Conservation (phyloP, 805 yeast genomes). For the Myxozyma sirexii region DNA sequence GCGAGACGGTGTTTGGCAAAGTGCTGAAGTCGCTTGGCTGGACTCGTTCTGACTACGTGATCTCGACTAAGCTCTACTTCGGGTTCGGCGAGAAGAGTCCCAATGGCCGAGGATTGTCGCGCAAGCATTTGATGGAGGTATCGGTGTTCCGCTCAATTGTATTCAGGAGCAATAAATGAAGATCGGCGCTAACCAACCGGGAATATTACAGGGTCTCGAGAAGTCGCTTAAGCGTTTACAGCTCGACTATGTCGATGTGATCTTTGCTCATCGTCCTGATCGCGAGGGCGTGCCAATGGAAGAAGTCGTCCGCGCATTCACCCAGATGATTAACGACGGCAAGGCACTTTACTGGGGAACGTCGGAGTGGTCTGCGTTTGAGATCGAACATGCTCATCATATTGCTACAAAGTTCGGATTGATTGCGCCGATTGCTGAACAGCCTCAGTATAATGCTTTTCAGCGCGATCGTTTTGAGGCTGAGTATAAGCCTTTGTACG, state of each 20-base stretch:
- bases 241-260: constrained; percentile 41
- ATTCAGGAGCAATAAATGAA: too few relatives aligned
- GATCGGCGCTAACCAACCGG: not conserved
- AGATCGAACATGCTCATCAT: constrained; percentile 43
- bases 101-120: constrained; percentile 40
- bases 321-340: constrained; percentile 41
- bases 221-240: constrained; percentile 40
- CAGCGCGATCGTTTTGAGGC: constrained; percentile 39
- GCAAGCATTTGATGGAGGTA: constrained; percentile 41
- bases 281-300: constrained; percentile 36
- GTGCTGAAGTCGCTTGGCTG: constrained; percentile 40
- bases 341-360: constrained; percentile 44
- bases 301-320: constrained; percentile 43
- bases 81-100: constrained; percentile 38
- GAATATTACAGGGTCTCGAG: constrained; percentile 35
- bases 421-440: constrained; percentile 42
- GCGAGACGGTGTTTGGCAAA: constrained; percentile 40
- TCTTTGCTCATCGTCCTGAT: constrained; percentile 44
- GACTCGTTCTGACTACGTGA: constrained; percentile 40
- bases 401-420: constrained; percentile 41
- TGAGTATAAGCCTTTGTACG: constrained; percentile 40
- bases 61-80: constrained; percentile 42
- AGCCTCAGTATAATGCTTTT: constrained; percentile 39
- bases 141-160: not conserved
- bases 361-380: constrained; percentile 41